Conservation (phyloP, 108 stramenopile species). For the Skeletonema menzelii region DNA sequence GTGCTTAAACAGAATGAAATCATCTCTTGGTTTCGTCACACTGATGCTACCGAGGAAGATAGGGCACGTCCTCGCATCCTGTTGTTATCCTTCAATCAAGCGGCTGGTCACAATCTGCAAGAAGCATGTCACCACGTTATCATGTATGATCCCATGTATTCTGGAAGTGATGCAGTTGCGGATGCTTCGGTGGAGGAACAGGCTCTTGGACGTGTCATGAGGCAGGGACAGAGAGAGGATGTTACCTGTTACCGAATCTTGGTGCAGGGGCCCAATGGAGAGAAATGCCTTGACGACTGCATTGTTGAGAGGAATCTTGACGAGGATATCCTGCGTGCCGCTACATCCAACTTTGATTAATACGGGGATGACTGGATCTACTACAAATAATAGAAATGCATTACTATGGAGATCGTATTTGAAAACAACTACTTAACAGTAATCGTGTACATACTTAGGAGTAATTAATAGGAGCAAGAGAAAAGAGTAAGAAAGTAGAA, state of each 20-base stretch:
- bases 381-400: too few relatives aligned
- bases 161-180: conserved; percentile 31
- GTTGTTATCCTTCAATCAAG: conserved; percentile 39
- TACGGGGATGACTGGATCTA: background rate
- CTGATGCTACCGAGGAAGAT: conserved; percentile 41
- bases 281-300: conserved; percentile 22
- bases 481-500: too few relatives aligned
- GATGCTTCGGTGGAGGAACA: conserved; percentile 40
- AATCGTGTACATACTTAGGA: too few relatives aligned
- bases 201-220: conserved; percentile 40
- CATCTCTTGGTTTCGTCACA: conserved; percentile 37
- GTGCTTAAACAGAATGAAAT: conserved; percentile 38
- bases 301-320: conserved; percentile 26
- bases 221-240: conserved; percentile 32
- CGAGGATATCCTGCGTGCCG: conserved; percentile 18
- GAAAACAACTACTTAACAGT: too few relatives aligned
- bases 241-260: conserved; percentile 32
- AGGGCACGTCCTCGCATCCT: conserved; percentile 36
- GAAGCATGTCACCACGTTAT: conserved; percentile 41
- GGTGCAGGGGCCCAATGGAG: conserved; percentile 21
- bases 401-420: too few relatives aligned
- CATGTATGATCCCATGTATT: conserved; percentile 42
- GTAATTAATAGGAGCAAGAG: too few relatives aligned
- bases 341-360: conserved; percentile 43
- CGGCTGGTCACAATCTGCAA: conserved; percentile 42